Conservation (phyloP, 2,329 filamentous ascomycete species). For the Phaeosphaeriaceae sp. region DNA sequence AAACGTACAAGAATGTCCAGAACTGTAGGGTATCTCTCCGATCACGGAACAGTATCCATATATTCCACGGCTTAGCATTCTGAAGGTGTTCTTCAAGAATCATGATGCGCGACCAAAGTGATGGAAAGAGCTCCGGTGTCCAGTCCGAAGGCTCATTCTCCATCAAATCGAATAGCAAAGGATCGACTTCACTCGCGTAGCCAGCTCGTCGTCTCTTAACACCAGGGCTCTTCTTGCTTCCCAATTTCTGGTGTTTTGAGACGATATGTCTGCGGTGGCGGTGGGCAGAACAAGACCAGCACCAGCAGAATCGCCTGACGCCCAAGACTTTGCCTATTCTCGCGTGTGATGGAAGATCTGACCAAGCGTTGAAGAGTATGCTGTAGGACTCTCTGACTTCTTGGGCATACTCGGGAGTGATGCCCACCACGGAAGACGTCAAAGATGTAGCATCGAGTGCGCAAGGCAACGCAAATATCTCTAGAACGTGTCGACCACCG, state of each 20-base stretch:
- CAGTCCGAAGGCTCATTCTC: constrained; percentile 17
- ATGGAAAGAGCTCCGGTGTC: constrained; percentile 27
- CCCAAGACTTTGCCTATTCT: constrained; percentile 10
- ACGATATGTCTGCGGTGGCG: constrained; percentile 13
- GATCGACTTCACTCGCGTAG: constrained; percentile 18
- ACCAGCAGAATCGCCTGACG: constrained; percentile 19
- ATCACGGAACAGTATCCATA: constrained; percentile 32
- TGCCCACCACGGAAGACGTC: constrained; percentile 9
- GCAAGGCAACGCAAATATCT: constrained; percentile 27
- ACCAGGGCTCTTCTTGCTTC: neutral
- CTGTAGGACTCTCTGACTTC: constrained; percentile 23
- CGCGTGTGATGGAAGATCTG: constrained; percentile 3
- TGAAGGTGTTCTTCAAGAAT: constrained; percentile 27
- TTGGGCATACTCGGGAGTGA: constrained; percentile 13
- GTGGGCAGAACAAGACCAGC: constrained; percentile 26
- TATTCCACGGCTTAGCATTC: constrained; percentile 27
- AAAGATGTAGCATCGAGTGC: constrained; percentile 15
- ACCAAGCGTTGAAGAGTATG: constrained; percentile 24
- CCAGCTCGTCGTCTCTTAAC: neutral
- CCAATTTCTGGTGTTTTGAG: constrained; percentile 6
- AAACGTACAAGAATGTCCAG: constrained; percentile 29
- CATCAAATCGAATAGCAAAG: constrained; percentile 15
- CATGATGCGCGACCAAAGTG: constrained; percentile 25
- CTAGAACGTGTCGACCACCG: constrained; percentile 16
- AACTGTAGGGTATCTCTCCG: constrained; percentile 30